Conservation (phyloP, 2,329 filamentous ascomycete species). For the Macroventuria anomochaeta region DNA sequence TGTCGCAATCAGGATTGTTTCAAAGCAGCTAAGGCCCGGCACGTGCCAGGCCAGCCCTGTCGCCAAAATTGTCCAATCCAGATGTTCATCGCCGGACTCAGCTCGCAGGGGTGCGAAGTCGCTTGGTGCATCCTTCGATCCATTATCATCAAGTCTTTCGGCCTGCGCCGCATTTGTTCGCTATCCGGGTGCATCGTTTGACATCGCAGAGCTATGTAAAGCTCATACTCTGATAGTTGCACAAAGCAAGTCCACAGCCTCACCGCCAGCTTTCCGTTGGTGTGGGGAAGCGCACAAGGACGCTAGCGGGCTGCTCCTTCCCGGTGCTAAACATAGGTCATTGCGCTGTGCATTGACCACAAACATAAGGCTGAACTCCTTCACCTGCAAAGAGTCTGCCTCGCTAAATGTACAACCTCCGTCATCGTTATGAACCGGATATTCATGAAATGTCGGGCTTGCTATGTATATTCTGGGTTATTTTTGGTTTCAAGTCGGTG, state of each 20-base stretch:
- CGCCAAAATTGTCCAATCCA: slow-evolving; percentile 11
- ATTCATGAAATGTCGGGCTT: not conserved
- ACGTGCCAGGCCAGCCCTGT: slow-evolving; percentile 13
- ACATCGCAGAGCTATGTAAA: slow-evolving; percentile 1
- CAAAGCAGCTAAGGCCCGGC: not conserved
- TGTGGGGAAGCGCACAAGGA: slow-evolving; percentile 9
- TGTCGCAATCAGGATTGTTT: slow-evolving; percentile 5
- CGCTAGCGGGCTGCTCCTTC: slow-evolving; percentile 18
- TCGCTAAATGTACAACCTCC: slow-evolving; percentile 7
- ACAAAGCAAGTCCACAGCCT: slow-evolving; percentile 5
- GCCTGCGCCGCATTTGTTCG: not conserved
- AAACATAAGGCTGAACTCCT: slow-evolving; percentile 7
- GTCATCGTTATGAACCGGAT: not conserved
- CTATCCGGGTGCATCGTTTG: not conserved
- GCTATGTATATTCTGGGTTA: not conserved
- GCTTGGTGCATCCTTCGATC: not conserved
- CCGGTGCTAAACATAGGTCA: slow-evolving; percentile 19
- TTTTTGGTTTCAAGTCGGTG: not conserved
- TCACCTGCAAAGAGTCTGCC: slow-evolving; percentile 8
- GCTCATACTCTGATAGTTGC: not conserved
- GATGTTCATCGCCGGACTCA: not conserved
- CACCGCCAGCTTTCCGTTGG: not conserved
- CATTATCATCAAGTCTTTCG: not conserved
- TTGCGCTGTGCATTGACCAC: not conserved
- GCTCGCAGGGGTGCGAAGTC: not conserved